Evolutionary conservation across 148 eudicot genomes (phyloP).

Genomic region (Dysphania ambrosioides): DNA sequence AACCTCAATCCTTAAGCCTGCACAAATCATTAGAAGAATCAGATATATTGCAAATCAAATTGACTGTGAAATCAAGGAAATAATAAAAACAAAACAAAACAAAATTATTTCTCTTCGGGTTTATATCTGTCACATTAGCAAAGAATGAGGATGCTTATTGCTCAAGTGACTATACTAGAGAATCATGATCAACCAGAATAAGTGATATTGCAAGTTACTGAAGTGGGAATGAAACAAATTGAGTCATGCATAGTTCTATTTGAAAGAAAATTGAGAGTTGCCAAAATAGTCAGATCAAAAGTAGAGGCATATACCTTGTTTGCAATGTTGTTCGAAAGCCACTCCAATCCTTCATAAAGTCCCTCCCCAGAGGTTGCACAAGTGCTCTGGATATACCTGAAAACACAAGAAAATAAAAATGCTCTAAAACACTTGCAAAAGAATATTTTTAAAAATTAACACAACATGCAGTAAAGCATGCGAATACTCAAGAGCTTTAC

Average conservation of each 20-base stretch:
- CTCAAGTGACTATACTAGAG: no score
- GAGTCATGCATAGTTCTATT: no score
- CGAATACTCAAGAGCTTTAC: constrained; percentile 23
- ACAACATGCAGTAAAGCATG: neutral
- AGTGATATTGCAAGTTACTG: neutral
- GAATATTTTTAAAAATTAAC: neutral
- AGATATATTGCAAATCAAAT: neutral
- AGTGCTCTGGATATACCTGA: constrained; percentile 80
- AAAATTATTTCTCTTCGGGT: neutral
- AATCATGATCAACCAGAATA: no score
- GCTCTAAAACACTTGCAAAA: neutral
- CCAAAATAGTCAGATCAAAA: no score
- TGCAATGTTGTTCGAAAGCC: constrained; percentile 79
- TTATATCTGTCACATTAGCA: no score
- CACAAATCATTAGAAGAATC: constrained; percentile 12
- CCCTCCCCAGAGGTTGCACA: constrained; percentile 79
- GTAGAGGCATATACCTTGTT: constrained; percentile 46
- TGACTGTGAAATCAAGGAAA: neutral
- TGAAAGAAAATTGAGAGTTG: neutral
- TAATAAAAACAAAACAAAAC: neutral
- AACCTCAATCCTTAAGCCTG: constrained; percentile 35
- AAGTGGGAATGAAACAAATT: no score
- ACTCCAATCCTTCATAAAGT: constrained; percentile 67
- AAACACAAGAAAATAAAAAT: constrained; percentile 11
- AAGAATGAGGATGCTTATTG: no score